These are phyloP conservation scores for Candida glucosophila DNA, from an alignment of 1,139 yeast genomes.

Conservation along the genomic window DNA sequence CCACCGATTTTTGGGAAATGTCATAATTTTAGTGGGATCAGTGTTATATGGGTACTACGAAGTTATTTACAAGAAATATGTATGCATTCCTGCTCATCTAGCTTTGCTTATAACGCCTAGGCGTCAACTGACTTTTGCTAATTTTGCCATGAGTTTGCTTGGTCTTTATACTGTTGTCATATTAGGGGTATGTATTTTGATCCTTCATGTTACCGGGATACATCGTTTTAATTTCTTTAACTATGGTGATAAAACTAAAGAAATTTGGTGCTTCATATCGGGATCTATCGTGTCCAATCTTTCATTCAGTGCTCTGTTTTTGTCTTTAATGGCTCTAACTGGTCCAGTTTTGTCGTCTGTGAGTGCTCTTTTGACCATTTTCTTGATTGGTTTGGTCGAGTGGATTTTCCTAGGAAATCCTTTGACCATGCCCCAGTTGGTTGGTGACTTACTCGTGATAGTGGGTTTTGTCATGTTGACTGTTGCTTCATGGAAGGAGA, in stretches of 20 bases:
- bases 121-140: slow-evolving; percentile 40
- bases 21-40: slow-evolving; percentile 71
- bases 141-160: slow-evolving; percentile 41
- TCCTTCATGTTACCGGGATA: slow-evolving; percentile 46
- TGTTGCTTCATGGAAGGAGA: slow-evolving; percentile 67
- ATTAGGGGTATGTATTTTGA: slow-evolving; percentile 40
- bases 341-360: slow-evolving; percentile 83
- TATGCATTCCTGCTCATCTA: slow-evolving; percentile 63
- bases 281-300: slow-evolving; percentile 56
- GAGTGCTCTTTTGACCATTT: slow-evolving; percentile 69
- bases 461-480: slow-evolving; percentile 64
- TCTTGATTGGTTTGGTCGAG: slow-evolving; percentile 73
- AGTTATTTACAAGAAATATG: slow-evolving; percentile 66
- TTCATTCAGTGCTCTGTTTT: slow-evolving; percentile 62
- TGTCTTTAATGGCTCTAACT: slow-evolving; percentile 75
- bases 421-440: slow-evolving; percentile 38
- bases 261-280: slow-evolving; percentile 36
- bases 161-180: slow-evolving; percentile 51
- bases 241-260: slow-evolving; percentile 28
- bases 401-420: slow-evolving; percentile 59
- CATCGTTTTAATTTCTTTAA: slow-evolving; percentile 52
- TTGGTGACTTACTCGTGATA: slow-evolving; percentile 53
- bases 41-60: slow-evolving; percentile 78
- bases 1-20: slow-evolving; percentile 59
- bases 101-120: slow-evolving; percentile 36